Conservation (phyloP, 2,329 filamentous ascomycete genomes). For the Talaromyces amestolkiae region DNA sequence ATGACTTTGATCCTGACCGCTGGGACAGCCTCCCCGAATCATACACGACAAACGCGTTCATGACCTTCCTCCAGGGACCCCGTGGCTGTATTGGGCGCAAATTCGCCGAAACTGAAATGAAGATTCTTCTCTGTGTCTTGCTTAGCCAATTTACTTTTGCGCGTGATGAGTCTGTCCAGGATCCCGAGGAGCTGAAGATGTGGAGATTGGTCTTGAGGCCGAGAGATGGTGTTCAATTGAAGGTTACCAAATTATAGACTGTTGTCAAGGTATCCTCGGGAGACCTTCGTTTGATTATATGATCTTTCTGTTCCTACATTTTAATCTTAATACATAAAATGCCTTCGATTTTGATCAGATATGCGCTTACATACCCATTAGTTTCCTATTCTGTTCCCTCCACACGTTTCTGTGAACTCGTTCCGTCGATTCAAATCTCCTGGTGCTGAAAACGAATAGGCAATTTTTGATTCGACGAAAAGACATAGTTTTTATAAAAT, state of each 20-base stretch:
- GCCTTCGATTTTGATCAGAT: neutral
- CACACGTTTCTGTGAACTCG: neutral
- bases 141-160: slow-evolving; percentile 37
- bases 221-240: slow-evolving; percentile 44
- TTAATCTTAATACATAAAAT: slow-evolving; percentile 6
- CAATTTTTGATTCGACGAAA: neutral
- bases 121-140: slow-evolving; percentile 34
- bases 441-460: neutral
- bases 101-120: slow-evolving; percentile 39
- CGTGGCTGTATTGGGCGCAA: slow-evolving; percentile 35
- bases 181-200: slow-evolving; percentile 51
- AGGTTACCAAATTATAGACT: slow-evolving; percentile 28
- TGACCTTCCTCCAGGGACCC: slow-evolving; percentile 35
- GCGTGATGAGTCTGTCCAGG: slow-evolving; percentile 35
- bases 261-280: neutral
- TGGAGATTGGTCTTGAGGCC: slow-evolving; percentile 49
- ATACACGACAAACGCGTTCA: slow-evolving; percentile 37
- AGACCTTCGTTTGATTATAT: neutral
- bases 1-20: slow-evolving; percentile 44
- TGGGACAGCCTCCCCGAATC: slow-evolving; percentile 42
- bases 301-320: neutral
- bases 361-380: too few relatives aligned
- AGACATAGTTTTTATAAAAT: neutral
- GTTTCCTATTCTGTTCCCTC: neutral
- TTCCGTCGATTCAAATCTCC: neutral